Evolutionary conservation across 2,329 filamentous ascomycete genomes (phyloP), one percentile per base, ranked within the genome.

Genomic region (Neurospora sp.): DNA sequence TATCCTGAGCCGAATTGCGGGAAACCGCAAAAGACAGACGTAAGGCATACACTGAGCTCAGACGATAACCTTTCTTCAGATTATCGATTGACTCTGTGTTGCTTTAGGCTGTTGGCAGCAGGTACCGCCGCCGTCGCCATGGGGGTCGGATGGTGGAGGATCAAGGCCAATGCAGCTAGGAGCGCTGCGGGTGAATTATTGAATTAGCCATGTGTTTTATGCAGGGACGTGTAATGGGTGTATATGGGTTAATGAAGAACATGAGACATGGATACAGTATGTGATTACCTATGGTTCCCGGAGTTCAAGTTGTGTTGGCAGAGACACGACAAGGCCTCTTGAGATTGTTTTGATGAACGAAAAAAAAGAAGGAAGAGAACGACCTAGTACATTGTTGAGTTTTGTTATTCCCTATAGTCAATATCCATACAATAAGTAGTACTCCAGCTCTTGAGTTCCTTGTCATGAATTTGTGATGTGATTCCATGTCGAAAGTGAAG

Each of bases 1-100:
- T 12, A 71, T 82, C 62, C 73, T 81, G 39, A 74, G 72, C 33
- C 77, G 73, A 70, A 71, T 81, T 62, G 52, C 52, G 40, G 80
- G 75, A 46, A 72, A 75, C 46, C 72, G 75, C 66, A 78, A 73
- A 71, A 75, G 75, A 66, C 73, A 75, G 71, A 74, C 75, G 76
- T 80, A 78, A 79, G 77, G 68, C 33, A 36, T 69, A 39, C 62
- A 66, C 43, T 39, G 52, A 23, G 52, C 52, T 62, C 52, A 62
- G 52, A 62, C 52, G 52, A 62, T 66, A 67, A 52, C 46, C 65
- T 67, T 71, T 67, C 36, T 69, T 39, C 37, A 36, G n/a, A 57
- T 71, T 67, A 70, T 69, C 39, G 68, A 66, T 72, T 73, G 71
- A 73, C 72, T 71, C 65, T 62, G 52, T 62, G 39, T 69, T 62